Evolutionary conservation across 257 asterid species (phyloP).

Genomic region (Solanum pimpinellifolium): DNA sequence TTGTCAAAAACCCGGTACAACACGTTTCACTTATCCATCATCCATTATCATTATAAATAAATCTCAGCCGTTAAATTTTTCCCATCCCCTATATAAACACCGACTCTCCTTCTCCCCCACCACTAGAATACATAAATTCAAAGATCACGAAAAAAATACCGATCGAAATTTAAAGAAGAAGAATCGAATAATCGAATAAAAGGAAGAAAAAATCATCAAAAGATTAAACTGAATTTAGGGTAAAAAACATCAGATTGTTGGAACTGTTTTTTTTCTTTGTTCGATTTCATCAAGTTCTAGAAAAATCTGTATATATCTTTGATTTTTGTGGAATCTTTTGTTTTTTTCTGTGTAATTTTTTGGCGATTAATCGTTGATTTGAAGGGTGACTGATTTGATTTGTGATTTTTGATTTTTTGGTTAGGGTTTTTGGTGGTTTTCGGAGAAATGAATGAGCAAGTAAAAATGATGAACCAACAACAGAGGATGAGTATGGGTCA

Average conservation of each 20-base stretch:
- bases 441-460: slow-evolving; percentile 47
- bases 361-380: background rate
- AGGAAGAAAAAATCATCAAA: background rate
- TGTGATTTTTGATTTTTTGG: background rate
- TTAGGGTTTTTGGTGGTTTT: background rate
- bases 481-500: slow-evolving; percentile 31
- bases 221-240: background rate
- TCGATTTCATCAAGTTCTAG: background rate
- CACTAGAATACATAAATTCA: background rate
- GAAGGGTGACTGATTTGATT: background rate
- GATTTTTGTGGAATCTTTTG: background rate
- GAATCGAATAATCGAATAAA: background rate
- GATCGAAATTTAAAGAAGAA: background rate
- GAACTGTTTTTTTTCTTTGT: background rate
- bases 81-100: background rate
- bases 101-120: background rate
- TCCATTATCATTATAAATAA: background rate
- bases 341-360: background rate
- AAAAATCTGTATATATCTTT: background rate
- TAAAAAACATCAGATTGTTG: background rate
- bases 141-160: background rate
- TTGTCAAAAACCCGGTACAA: background rate
- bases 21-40: background rate
- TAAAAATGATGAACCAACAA: slow-evolving; percentile 38
- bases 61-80: background rate